Base-by-base conservation (phyloP, 2,329 filamentous ascomycete genomes). In the Colletotrichum eleusines region DNA sequence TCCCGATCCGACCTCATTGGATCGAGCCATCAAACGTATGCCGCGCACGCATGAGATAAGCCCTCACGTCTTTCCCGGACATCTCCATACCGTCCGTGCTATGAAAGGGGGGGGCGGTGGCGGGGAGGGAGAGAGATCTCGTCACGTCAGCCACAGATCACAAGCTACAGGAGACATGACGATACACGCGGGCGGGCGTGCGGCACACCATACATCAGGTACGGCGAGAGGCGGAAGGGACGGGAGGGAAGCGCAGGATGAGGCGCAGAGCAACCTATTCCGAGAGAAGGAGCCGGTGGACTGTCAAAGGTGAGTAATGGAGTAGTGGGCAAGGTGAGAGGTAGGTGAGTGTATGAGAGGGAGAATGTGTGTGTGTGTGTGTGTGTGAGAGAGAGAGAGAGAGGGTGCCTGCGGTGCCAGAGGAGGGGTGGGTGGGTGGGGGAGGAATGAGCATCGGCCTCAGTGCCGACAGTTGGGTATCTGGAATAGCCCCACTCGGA, bases 61-160 rank as follows among this genome's bases (percentile, higher is more conserved):
- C 58, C 64, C 53, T 71, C 40, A 68, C 53, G 58, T 68, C 64
- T 64, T 71, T 58, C 58, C 35, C 68, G 68, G 68, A 71, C 68
- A 71, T 71, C 68, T 71, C 68, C 68, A 71, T 68, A 68, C 57
- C 68, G 68, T 68, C 68, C 68, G 68, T 71, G 68, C 59, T 16
- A 35, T 58, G 28, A 16, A 28, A 20, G 28, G 28, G 8, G n/a
- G 20, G 6, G 20, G 42, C 20, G 42, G 42, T 3, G 14, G 38
- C 11, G 38, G 38, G 1, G 26, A 5, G 14, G 16, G 40, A 5
- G 40, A 20, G 51, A 54, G 51, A 65, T 42, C 35, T 65, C 58
- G 63, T 64, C 63, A 68, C 53, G 68, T 63, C 64, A 71, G 68
- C 68, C 59, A 71, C 68, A 59, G 38, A 65, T 69, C 66, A 65